Conservation (phyloP, 2,329 filamentous ascomycete species). For the Ceratocystis huliohia region DNA sequence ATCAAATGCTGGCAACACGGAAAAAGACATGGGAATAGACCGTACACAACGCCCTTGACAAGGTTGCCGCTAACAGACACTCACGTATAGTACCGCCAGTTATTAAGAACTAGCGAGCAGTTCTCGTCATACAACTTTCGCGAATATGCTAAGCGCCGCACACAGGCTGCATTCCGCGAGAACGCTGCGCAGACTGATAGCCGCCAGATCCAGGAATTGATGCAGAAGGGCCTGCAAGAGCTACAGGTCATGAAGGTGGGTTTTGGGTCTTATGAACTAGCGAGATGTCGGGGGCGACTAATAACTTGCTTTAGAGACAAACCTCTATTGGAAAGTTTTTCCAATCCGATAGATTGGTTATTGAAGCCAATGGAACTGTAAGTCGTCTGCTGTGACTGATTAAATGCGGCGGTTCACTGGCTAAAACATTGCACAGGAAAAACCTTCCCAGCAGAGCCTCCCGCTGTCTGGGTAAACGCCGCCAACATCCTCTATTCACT, state of each 20-base stretch:
- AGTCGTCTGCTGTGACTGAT: neutral
- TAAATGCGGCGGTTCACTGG: neutral
- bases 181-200: conserved; percentile 60
- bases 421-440: conserved; percentile 17
- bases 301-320: conserved; percentile 58
- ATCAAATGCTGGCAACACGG: no score
- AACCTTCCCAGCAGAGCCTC: conserved; percentile 13
- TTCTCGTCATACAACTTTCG: conserved; percentile 96
- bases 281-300: neutral
- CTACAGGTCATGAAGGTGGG: conserved; percentile 80
- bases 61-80: neutral
- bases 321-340: conserved; percentile 91
- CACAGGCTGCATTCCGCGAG: conserved; percentile 80
- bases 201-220: conserved; percentile 68
- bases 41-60: neutral
- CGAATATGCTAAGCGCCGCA: conserved; percentile 86
- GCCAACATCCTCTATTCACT: neutral
- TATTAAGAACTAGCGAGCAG: conserved; percentile 73
- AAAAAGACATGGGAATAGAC: neutral
- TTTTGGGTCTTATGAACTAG: neutral
- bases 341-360: conserved; percentile 78
- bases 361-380: conserved; percentile 42
- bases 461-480: conserved; percentile 6
- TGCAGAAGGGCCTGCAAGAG: conserved; percentile 78
- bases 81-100: conserved; percentile 63